Evolutionary conservation across 1,139 yeast genomes (phyloP), one percentile per base, ranked within the genome.

Genomic region (Meyerozyma sp.): DNA sequence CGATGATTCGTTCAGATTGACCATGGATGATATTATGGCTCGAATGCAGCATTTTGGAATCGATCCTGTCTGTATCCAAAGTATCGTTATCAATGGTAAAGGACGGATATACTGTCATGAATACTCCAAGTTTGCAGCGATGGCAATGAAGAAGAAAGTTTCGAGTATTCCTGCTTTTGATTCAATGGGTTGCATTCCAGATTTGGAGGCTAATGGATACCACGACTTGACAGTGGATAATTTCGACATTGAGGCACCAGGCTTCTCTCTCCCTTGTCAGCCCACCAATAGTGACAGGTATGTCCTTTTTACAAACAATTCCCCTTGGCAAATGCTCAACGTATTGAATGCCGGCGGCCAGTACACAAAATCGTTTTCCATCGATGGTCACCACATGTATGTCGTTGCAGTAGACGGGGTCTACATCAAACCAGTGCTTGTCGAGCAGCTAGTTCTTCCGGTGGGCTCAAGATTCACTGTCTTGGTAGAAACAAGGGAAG

Each of bases 301-400:
- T 44, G 47, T 50, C n/a, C 45, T 57, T 36, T 54, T 45, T 37
- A 57, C 65, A 5, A 49, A 58, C 21, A 48, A 54, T 34, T 38
- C 46, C 34, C 42, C 46, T 16, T 61, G 64, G 63, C 57, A 58
- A 36, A 60, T 57, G 40, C 42, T 66, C 29, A 64, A 61, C 42
- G 43, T 67, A 16, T 49, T 63, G 39, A 66, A 67, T 43, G 53
- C 64, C 28, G 72, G 71, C 1, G 68, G 68, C 9, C 67, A 61
- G 44, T 59, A 58, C 45, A 59, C 62, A 32, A 63, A 65, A 49
- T 54, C 59, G 8, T 60, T 67, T 41, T 62, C 67, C 6, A 62
- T 67, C 32, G 73, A 67, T 45, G 67, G 61, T 42, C 73, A 67
- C 44, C 53, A 52, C n/a, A 40, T 67, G 29, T 51, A 55, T 34